Percentiles rank a stretch among this genome's conserved stretches.
These are phyloP conservation scores for Senecio squalidus DNA, from an alignment of 140 eudicot species.

Conservation along the genomic window DNA sequence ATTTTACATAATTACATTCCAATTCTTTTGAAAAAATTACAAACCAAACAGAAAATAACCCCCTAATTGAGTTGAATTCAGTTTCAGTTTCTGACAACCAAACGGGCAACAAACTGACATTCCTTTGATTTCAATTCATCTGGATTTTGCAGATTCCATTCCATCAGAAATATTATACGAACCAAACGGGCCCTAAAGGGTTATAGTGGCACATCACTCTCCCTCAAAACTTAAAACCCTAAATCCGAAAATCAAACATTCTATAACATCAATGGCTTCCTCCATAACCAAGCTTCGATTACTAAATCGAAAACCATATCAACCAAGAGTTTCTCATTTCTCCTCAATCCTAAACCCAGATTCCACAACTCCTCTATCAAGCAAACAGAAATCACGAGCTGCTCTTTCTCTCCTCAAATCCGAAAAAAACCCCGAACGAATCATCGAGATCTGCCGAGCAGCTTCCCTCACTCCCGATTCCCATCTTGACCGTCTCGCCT, in stretches of 20 bases:
- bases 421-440: conserved; percentile 70
- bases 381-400: conserved; percentile 60
- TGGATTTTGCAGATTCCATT: too few species aligned
- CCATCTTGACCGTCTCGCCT: conserved; percentile 74
- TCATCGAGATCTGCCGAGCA: conserved; percentile 74
- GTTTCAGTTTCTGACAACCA: too few species aligned
- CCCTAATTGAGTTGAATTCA: too few species aligned
- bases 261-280: conserved; percentile 27
- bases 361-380: conserved; percentile 46
- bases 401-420: conserved; percentile 61
- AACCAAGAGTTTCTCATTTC: conserved; percentile 26
- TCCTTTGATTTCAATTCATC: too few species aligned
- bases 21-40: too few species aligned
- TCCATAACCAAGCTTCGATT: conserved; percentile 15
- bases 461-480: conserved; percentile 70
- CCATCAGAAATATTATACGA: too few species aligned
- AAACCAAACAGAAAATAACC: too few species aligned
- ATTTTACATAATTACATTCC: too few species aligned
- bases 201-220: too few species aligned
- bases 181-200: too few species aligned
- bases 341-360: conserved; percentile 67
- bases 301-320: conserved; percentile 3
- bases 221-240: conserved; percentile 22
- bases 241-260: conserved; percentile 19
- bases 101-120: too few species aligned